Conservation (phyloP, 805 yeast species). For the Cyberlindnera samutprakarnensis region DNA sequence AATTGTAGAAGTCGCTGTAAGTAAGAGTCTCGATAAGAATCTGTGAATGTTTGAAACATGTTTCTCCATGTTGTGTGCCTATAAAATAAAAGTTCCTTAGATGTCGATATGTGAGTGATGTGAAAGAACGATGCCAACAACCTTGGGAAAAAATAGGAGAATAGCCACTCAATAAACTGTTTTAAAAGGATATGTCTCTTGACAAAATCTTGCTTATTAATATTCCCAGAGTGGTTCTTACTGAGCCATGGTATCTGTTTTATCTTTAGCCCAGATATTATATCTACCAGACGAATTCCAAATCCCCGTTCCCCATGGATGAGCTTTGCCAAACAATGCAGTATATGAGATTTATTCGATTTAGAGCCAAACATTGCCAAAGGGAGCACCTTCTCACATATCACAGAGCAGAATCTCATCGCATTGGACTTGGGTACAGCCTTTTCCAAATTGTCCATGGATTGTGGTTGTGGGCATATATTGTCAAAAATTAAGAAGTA, state of each 20-base stretch:
- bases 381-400: slow-evolving; percentile 46
- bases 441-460: slow-evolving; percentile 24
- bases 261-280: slow-evolving; percentile 31
- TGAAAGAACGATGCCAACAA: slow-evolving; percentile 53
- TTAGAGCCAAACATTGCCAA: slow-evolving; percentile 42
- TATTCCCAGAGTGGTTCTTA: slow-evolving; percentile 13
- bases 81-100: slow-evolving; percentile 37
- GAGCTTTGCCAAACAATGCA: slow-evolving; percentile 28
- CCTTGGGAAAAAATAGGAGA: slow-evolving; percentile 35
- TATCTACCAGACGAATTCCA: slow-evolving; percentile 22
- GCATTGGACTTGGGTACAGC: slow-evolving; percentile 30
- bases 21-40: slow-evolving; percentile 32
- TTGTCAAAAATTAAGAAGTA: slow-evolving; percentile 32
- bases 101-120: slow-evolving; percentile 49
- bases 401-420: slow-evolving; percentile 31
- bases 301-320: slow-evolving; percentile 33
- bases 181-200: slow-evolving; percentile 30
- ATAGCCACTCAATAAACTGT: slow-evolving; percentile 52
- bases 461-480: slow-evolving; percentile 22
- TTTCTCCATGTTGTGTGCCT: slow-evolving; percentile 52
- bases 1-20: slow-evolving; percentile 22
- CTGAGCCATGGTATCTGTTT: slow-evolving; percentile 52
- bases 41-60: slow-evolving; percentile 34
- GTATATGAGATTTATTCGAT: slow-evolving; percentile 37
- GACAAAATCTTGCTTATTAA: slow-evolving; percentile 35